phyloP scores from a whole-genome alignment of 179 eudicot species.

The Spinacia oleracea region DNA sequence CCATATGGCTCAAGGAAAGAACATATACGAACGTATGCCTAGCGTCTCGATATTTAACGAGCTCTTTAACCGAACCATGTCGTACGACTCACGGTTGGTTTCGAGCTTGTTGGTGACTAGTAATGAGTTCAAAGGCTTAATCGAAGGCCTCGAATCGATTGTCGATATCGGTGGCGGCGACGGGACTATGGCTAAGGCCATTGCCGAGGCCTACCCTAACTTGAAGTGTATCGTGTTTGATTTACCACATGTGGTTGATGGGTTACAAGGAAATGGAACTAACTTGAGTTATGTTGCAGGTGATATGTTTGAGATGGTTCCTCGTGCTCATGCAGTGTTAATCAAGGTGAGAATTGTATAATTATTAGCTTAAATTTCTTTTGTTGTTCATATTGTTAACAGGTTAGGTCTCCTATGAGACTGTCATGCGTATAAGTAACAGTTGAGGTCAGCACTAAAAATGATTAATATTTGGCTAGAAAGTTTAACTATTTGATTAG shows the following conservation, averaged over 20 bases:
- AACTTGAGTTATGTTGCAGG: conserved; percentile 29
- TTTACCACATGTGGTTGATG: conserved; percentile 29
- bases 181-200: conserved; percentile 31
- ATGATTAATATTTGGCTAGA: too few relatives aligned
- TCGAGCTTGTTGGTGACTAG: conserved; percentile 14
- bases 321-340: conserved; percentile 33
- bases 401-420: too few relatives aligned
- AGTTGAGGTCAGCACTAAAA: too few relatives aligned
- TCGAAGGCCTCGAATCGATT: conserved; percentile 34
- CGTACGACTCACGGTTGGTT: conserved; percentile 34
- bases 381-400: too few relatives aligned
- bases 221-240: conserved; percentile 33
- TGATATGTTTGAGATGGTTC: conserved; percentile 28
- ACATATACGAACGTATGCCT: conserved; percentile 23
- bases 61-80: conserved; percentile 35
- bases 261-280: conserved; percentile 23
- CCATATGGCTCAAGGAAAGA: conserved; percentile 28
- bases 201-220: conserved; percentile 31
- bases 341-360: too few relatives aligned
- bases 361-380: too few relatives aligned
- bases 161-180: conserved; percentile 50
- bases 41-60: conserved; percentile 11
- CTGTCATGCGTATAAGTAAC: too few relatives aligned
- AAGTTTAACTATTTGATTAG: too few relatives aligned
- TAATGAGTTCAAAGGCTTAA: conserved; percentile 23